Conservation (phyloP, 768 basidiomycete species). For the Kwoniella shandongensis region DNA sequence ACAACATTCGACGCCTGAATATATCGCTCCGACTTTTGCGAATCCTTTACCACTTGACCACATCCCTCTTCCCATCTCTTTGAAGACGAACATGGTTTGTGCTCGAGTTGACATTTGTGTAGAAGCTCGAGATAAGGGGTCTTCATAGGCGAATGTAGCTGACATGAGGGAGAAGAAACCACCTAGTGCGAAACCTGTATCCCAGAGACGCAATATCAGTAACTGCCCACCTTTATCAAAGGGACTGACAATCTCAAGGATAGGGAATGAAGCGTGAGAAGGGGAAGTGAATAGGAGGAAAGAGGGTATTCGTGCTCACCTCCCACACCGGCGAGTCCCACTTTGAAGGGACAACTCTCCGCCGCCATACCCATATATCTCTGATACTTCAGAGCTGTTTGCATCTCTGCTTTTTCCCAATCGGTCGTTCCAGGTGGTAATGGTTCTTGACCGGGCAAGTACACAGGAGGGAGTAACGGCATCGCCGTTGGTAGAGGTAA, state of each 20-base stretch:
- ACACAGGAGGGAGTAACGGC: slow-evolving; percentile 65
- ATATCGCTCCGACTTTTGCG: slow-evolving; percentile 88
- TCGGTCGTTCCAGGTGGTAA: slow-evolving; percentile 77
- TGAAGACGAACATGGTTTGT: slow-evolving; percentile 80
- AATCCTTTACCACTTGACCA: slow-evolving; percentile 86
- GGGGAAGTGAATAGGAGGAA: slow-evolving; percentile 7
- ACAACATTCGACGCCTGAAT: slow-evolving; percentile 92
- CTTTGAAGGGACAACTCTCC: slow-evolving; percentile 85
- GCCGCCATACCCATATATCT: slow-evolving; percentile 67
- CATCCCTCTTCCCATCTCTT: slow-evolving; percentile 93
- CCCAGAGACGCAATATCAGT: too few relatives aligned
- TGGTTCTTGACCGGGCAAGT: slow-evolving; percentile 74
- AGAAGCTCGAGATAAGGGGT: slow-evolving; percentile 63
- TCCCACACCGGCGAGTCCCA: slow-evolving; percentile 72
- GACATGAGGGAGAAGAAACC: slow-evolving; percentile 97
- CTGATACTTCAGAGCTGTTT: slow-evolving; percentile 76
- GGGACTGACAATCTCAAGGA: too few relatives aligned
- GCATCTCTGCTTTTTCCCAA: slow-evolving; percentile 68
- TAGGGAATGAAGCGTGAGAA: neutral
- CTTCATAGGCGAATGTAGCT: slow-evolving; percentile 90
- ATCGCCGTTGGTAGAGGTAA: slow-evolving; percentile 11
- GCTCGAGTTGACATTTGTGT: slow-evolving; percentile 57
- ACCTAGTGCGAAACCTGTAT: slow-evolving; percentile 80
- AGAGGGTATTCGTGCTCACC: slow-evolving; percentile 60
- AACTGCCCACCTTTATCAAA: neutral